Evolutionary conservation across 805 yeast species (phyloP), one percentile per base, ranked within the genome.

Genomic region (Candida hispaniensis): DNA sequence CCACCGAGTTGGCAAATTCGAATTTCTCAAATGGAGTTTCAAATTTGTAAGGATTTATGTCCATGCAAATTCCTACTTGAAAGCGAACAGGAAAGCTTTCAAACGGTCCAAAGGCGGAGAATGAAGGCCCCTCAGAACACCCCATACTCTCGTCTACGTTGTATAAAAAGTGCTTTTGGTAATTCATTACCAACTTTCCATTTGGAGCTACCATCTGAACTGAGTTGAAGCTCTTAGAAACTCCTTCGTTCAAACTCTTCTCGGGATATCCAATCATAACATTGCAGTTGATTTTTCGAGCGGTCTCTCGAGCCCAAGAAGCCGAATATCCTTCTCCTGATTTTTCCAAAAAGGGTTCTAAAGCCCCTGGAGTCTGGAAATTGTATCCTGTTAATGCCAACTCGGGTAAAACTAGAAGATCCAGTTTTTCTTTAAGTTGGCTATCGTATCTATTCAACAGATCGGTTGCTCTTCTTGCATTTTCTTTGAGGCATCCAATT

Each of bases 61-160:
- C 97, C 96, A 86, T 86, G 52, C 97, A 86, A 5, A 86, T 83
- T 0, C 95, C 97, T 38, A 86, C 63, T 19, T 75, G 66, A 1
- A 78, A 59, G 20, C 53, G 64, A 5, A 69, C 28, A 5, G 27
- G 23, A 19, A 39, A 22, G 3, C 42, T 24, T 5, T 40, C 39
- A 10, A 40, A 33, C 5, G 40, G 39, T 5, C 39, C 35, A 7
- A 11, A 32, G 13, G 45, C 40, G 15, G 32, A 55, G 47, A 83
- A 85, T 2, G 51, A 56, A 0, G 79, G 77, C 30, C 77, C 75
- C 48, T 80, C 93, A 2, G 50, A 42, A 38, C 83, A 75, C 0
- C 91, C 93, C 91, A 93, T 85, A 0, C 47, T 58, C 39, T 76
- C 78, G 51, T 86, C 96, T 0, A 93, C 71, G 38, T 74, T 75